phyloP scores from a whole-genome alignment of 345 rosid genomes.

The Salix exigua region DNA sequence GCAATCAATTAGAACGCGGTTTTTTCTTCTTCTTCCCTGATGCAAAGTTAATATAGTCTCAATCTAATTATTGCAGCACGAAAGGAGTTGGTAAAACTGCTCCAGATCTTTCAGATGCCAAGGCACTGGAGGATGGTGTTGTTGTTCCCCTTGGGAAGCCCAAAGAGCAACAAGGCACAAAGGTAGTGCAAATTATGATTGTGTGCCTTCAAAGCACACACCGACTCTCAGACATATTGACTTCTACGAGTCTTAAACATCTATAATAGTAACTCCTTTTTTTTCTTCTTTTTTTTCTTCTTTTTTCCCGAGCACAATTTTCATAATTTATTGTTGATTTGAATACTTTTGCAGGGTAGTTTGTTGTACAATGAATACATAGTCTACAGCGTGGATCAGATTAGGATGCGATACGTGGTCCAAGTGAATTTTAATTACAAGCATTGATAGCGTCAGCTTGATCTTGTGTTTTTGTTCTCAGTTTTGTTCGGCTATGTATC shows the following conservation, averaged over 20 bases:
- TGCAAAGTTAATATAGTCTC: background rate
- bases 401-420: conserved; percentile 69
- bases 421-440: conserved; percentile 67
- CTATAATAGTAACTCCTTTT: background rate
- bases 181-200: conserved; percentile 25
- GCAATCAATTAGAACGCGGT: background rate
- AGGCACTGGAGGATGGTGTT: conserved; percentile 56
- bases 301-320: background rate
- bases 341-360: conserved; percentile 47
- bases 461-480: background rate
- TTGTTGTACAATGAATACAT: conserved; percentile 75
- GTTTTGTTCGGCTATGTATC: background rate
- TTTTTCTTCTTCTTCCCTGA: background rate
- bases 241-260: background rate
- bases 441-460: background rate
- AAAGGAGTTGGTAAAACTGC: conserved; percentile 78
- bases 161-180: conserved; percentile 27
- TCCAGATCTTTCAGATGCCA: conserved; percentile 58
- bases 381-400: conserved; percentile 79
- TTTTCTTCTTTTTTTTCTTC: background rate
- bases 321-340: background rate
- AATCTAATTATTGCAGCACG: conserved; percentile 44
- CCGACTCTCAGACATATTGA: background rate
- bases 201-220: background rate
- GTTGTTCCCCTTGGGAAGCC: conserved; percentile 80